Evolutionary conservation across 192 early-diverging fungal genomes (phyloP), one percentile per base, ranked within the genome.

Genomic region (Coemansia sp.): DNA sequence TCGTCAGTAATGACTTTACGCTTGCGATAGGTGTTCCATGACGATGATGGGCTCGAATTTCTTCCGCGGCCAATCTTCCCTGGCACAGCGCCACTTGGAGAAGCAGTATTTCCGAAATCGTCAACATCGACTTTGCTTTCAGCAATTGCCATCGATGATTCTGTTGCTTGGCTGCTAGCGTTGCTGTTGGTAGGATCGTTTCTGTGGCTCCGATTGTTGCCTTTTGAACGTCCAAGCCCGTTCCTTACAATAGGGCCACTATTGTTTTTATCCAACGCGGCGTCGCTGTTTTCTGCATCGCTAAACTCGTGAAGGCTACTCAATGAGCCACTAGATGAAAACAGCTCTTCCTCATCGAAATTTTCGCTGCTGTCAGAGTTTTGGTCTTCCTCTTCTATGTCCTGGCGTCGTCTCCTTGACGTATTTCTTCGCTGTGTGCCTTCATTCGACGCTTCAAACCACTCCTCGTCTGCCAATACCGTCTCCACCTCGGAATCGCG

Each of bases 291-390:
- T 14, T 69, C 76, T 6, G 35, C 64, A 24, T 74, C 78, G 60
- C 78, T 81, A 63, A 81, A 81, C 70, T 76, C 78, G 39, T 81
- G 68, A 41, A 81, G 58, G 26, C 78, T 81, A 60, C 78, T 81
- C 30, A 81, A 55, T 14, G 78, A 81, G 16, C 78, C 73, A 44
- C 78, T 81, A 0, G 78, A 53, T 8, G 78, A 81, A 53, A 81
- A 81, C 14, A 76, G 55, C 62, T 76, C 78, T 33, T 81, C 78
- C 18, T 81, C 78, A 39, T 81, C 74, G 59, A 81, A 81, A 21
- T 45, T 34, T 10, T 66, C 55, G 41, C 60, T 45, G 46, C 30
- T 60, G 51, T 36, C 35, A 15, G 63, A 59, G 36, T 52, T 61
- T 14, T 33, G 39, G 67, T 52, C 38, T 39, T 43, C 23, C 24